Evolutionary conservation across 2,329 filamentous ascomycete species (phyloP).

Genomic region (Saccharata proteae): DNA sequence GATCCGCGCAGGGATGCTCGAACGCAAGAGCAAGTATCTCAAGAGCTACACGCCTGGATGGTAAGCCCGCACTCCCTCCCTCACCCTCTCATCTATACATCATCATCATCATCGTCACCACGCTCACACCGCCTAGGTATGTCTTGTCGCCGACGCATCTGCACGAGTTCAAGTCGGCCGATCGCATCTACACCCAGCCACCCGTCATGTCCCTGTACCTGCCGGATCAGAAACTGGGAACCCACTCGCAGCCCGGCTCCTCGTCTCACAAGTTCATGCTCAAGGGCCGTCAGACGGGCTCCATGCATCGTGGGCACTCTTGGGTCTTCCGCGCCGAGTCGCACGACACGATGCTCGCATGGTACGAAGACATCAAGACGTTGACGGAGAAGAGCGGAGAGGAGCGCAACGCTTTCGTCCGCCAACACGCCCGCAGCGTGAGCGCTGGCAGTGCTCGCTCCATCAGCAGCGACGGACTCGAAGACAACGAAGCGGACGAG

Average conservation of each 20-base stretch:
- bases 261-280: slow-evolving; percentile 96
- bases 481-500: slow-evolving; percentile 44
- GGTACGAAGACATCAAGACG: slow-evolving; percentile 85
- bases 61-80: slow-evolving; percentile 40
- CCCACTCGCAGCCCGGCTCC: slow-evolving; percentile 69
- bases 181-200: slow-evolving; percentile 67
- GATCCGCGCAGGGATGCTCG: slow-evolving; percentile 78
- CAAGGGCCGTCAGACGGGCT: slow-evolving; percentile 86
- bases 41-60: slow-evolving; percentile 96
- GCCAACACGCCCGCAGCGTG: slow-evolving; percentile 64
- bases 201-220: slow-evolving; percentile 95
- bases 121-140: slow-evolving; percentile 48
- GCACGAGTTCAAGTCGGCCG: slow-evolving; percentile 97
- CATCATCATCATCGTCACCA: neutral
- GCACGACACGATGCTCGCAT: slow-evolving; percentile 92
- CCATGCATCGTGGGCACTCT: slow-evolving; percentile 70
- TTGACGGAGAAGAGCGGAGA: slow-evolving; percentile 82
- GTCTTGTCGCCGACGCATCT: slow-evolving; percentile 92
- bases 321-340: slow-evolving; percentile 58
- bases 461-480: slow-evolving; percentile 61
- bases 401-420: slow-evolving; percentile 78
- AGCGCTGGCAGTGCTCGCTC: slow-evolving; percentile 50
- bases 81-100: slow-evolving; percentile 6
- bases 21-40: slow-evolving; percentile 96
- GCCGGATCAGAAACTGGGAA: slow-evolving; percentile 88